A percentile compares a stretch with the other conserved stretches of the same genome.
phyloP scores from a whole-genome alignment of 805 yeast species.

The Candida yuanshanica region DNA sequence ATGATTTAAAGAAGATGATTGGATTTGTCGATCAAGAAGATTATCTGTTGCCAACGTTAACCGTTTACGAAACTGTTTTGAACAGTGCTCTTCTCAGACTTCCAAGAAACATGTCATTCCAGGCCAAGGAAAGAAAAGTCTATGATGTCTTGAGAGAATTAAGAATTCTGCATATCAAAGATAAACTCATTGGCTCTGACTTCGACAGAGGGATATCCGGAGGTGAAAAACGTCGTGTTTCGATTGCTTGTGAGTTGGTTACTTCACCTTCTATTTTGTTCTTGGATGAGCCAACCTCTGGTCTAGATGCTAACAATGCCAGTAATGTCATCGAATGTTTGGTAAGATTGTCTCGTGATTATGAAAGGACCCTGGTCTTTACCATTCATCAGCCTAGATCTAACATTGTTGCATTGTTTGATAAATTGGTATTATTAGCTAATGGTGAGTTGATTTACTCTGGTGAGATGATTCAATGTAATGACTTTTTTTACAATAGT shows the following conservation, averaged over 20 bases:
- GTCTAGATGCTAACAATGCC: constrained; percentile 91
- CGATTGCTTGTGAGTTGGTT: constrained; percentile 89
- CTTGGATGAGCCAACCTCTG: constrained; percentile 92
- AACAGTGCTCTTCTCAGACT: constrained; percentile 86
- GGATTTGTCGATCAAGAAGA: constrained; percentile 98
- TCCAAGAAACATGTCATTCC: constrained; percentile 72
- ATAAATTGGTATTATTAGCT: constrained; percentile 71
- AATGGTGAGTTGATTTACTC: constrained; percentile 85
- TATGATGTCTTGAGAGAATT: constrained; percentile 80
- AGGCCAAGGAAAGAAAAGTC: constrained; percentile 72
- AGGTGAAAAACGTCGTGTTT: constrained; percentile 87
- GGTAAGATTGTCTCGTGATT: constrained; percentile 71
- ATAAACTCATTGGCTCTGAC: constrained; percentile 82
- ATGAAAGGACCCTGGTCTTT: constrained; percentile 81
- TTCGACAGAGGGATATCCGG: constrained; percentile 90
- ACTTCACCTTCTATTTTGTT: constrained; percentile 82
- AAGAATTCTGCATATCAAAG: constrained; percentile 76
- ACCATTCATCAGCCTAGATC: constrained; percentile 98
- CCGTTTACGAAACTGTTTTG: constrained; percentile 92
- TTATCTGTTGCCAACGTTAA: constrained; percentile 80
- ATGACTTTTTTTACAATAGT: constrained; percentile 64
- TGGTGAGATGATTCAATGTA: constrained; percentile 73
- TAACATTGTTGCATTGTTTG: constrained; percentile 88
- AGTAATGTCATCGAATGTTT: constrained; percentile 83
- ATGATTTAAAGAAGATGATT: constrained; percentile 56